phyloP scores from a whole-genome alignment of 345 rosid species.

The Arabis hirsuta region DNA sequence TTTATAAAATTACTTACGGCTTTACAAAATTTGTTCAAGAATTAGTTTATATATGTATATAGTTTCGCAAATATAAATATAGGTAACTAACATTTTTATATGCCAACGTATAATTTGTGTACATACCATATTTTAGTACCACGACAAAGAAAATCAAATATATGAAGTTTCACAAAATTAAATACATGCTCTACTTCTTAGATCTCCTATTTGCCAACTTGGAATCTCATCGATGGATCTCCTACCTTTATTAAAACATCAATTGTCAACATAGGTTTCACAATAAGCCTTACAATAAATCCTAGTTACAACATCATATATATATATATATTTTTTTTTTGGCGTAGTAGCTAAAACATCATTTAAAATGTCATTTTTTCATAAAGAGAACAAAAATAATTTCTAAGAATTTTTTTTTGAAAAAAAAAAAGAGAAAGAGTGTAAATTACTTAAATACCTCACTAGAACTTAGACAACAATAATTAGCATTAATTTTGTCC shows the following conservation, averaged over 20 bases:
- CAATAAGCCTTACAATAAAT: background rate
- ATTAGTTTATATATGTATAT: no score
- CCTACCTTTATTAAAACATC: constrained; percentile 30
- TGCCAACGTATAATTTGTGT: background rate
- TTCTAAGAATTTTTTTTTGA: no score
- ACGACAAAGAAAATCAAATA: background rate
- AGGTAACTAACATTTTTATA: no score
- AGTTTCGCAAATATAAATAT: no score
- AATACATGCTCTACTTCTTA: constrained; percentile 17
- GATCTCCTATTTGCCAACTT: constrained; percentile 33
- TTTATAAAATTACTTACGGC: no score
- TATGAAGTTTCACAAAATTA: background rate
- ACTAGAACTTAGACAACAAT: constrained; percentile 20
- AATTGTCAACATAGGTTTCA: constrained; percentile 27
- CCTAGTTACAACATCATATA: no score
- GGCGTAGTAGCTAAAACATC: background rate
- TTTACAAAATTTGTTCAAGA: no score
- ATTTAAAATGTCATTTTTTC: background rate
- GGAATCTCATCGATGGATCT: constrained; percentile 28
- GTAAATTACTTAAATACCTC: constrained; percentile 19
- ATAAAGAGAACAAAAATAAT: background rate
- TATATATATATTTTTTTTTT: no score
- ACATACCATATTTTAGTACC: constrained; percentile 17
- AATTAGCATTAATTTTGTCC: background rate
- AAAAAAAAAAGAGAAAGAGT: background rate